Conservation (phyloP, 495 filamentous ascomycete species). For the Apodospora peruviana region DNA sequence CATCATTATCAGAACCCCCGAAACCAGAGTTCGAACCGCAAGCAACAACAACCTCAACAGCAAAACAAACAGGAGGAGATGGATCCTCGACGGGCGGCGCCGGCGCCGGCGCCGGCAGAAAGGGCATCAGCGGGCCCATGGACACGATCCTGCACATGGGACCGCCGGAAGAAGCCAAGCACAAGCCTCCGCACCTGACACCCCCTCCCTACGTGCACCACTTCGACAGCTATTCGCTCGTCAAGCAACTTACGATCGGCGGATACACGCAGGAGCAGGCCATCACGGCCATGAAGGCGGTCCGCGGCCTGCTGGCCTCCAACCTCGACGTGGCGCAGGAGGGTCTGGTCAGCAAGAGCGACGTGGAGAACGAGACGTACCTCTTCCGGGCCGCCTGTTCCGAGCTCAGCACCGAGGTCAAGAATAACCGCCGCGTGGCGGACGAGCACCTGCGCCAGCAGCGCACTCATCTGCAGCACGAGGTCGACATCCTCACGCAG, state of each 20-base stretch:
- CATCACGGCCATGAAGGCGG: conserved; percentile 80
- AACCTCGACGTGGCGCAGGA: conserved; percentile 76
- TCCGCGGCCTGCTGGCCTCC: conserved; percentile 65
- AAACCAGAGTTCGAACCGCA: background rate
- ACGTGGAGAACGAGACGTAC: conserved; percentile 85
- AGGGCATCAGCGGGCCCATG: conserved; percentile 42
- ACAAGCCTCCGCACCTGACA: conserved; percentile 52
- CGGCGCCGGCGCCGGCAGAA: background rate
- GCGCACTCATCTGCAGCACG: conserved; percentile 79
- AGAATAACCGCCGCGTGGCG: conserved; percentile 51
- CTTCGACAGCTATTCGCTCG: conserved; percentile 89
- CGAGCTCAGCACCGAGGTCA: conserved; percentile 80
- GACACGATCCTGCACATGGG: conserved; percentile 61
- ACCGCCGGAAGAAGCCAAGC: conserved; percentile 23
- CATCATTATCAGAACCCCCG: background rate
- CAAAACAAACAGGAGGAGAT: background rate
- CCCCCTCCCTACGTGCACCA: conserved; percentile 84
- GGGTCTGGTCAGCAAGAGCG: conserved; percentile 69
- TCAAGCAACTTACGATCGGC: conserved; percentile 63
- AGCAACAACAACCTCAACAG: background rate
- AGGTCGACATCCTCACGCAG: conserved; percentile 87
- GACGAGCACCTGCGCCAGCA: conserved; percentile 73
- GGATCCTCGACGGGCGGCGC: background rate
- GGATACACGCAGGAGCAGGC: conserved; percentile 67
- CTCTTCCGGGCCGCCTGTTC: conserved; percentile 91